A percentile compares a stretch with the other conserved stretches of the same genome.
phyloP scores from a whole-genome alignment of 257 asterid species.

The Solanum etuberosum region DNA sequence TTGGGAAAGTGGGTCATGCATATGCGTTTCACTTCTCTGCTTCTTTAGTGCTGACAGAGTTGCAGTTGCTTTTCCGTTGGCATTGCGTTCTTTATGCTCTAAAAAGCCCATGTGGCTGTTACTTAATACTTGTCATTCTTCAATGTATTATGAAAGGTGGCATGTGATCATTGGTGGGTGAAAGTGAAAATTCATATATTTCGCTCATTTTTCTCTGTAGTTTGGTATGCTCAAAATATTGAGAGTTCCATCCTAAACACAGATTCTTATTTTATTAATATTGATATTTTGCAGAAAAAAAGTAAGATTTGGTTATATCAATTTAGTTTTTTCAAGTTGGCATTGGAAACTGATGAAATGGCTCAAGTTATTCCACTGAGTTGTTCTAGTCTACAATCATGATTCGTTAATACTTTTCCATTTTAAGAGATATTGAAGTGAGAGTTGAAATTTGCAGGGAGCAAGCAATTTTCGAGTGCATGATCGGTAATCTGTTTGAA shows the following conservation, averaged over 20 bases:
- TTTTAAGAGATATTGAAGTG: not conserved
- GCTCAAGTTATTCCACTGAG: not conserved
- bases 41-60: not conserved
- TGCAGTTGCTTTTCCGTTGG: not conserved
- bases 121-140: not conserved
- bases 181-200: not conserved
- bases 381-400: not conserved
- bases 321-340: not conserved
- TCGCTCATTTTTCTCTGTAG: not conserved
- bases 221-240: not conserved
- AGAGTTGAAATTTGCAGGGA: slow-evolving; percentile 48
- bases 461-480: slow-evolving; percentile 60
- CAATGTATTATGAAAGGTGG: not conserved
- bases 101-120: not conserved
- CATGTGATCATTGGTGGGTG: not conserved
- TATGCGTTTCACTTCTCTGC: not conserved
- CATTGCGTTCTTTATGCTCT: not conserved
- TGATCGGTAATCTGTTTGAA: slow-evolving; percentile 81
- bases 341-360: not conserved
- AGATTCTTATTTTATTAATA: not conserved
- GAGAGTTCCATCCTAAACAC: not conserved
- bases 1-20: not conserved
- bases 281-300: not conserved
- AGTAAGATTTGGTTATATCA: not conserved
- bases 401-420: not conserved